A percentile compares a stretch with the other conserved stretches of the same genome.
Evolutionary conservation across 2,329 filamentous ascomycete genomes (phyloP).

Genomic region (Thelonectria blattea): DNA sequence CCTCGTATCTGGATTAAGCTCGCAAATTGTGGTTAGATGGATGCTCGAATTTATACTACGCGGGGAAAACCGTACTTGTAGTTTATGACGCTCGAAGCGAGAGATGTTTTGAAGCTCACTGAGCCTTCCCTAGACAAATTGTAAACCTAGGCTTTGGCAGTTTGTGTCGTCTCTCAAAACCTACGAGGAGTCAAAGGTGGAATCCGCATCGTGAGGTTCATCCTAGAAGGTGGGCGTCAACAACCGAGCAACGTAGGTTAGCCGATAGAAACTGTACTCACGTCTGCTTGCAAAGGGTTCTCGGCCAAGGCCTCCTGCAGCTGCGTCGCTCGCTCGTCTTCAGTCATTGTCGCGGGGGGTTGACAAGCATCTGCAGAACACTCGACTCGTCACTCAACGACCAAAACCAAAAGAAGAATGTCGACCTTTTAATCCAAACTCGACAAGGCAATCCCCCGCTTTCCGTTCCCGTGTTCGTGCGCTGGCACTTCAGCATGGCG

Average conservation of each 20-base stretch:
- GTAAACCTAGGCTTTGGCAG: neutral
- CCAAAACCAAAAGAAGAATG: neutral
- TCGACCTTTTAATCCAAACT: neutral
- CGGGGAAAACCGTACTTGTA: conserved; percentile 5
- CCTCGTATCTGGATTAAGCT: neutral
- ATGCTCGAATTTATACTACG: neutral
- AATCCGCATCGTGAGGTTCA: neutral
- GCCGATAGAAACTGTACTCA: neutral
- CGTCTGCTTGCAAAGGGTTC: conserved; percentile 9
- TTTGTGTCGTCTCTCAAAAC: neutral
- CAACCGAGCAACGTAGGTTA: neutral
- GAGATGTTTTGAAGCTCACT: conserved; percentile 4
- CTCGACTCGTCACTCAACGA: neutral
- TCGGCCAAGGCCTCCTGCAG: conserved; percentile 8
- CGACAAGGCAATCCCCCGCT: neutral
- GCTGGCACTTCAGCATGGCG: neutral
- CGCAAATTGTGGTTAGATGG: neutral
- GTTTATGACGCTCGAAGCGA: conserved; percentile 7
- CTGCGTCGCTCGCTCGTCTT: neutral
- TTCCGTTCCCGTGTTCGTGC: neutral
- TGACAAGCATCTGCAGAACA: neutral
- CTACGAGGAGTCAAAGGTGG: neutral
- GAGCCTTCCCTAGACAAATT: neutral
- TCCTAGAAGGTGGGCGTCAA: neutral
- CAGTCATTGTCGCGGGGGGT: neutral